Base-by-base conservation (phyloP, 306 rosid genomes). In the Lathyrus oleraceus region DNA sequence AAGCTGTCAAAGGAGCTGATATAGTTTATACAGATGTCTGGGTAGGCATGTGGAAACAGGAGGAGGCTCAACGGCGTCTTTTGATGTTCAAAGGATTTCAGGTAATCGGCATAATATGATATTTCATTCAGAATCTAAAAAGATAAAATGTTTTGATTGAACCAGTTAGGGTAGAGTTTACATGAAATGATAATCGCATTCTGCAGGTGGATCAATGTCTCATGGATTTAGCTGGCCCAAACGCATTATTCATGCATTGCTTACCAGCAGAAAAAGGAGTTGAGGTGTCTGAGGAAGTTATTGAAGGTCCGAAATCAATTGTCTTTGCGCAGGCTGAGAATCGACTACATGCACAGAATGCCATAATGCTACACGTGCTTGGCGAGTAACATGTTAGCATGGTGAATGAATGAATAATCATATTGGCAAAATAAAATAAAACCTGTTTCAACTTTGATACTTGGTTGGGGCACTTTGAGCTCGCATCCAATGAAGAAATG, bases 11-110 rank as follows among this genome's bases (percentile, higher is more conserved):
- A 80, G 96, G 91, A 35, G 97, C 96, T 64, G 95, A 94, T 70
- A 85, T 94, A 62, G 92, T 91, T 45, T 94, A 94, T 76, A 84
- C 99, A 10, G 74, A 75, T 67, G 79, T 88, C 61, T 94, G 97
- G 97, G 96, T 96, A 16, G 87, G 99, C 85, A 94, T 94, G 99
- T 95, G 98, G 61, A 96, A 94, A 74, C 90, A 85, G 82, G 97
- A 91, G 65, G 97, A 89, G 79, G 88, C 94, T 77, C 88, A 72
- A 6, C 5, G 78, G 79, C 88, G 96, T 4, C 89, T 69, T 19
- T 76, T 73, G 79, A 79, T 56, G 38, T 89, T 91, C 76, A 78
- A 84, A 72, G 96, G 87, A 57, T 91, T 91, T 81, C 97, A 89
- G 96, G 97, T 89, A 80, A n/a, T 20, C 27, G 0, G 10, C n/a